phyloP scores from a whole-genome alignment of 75 land plant genomes.

The Selaginella tamariscina region DNA sequence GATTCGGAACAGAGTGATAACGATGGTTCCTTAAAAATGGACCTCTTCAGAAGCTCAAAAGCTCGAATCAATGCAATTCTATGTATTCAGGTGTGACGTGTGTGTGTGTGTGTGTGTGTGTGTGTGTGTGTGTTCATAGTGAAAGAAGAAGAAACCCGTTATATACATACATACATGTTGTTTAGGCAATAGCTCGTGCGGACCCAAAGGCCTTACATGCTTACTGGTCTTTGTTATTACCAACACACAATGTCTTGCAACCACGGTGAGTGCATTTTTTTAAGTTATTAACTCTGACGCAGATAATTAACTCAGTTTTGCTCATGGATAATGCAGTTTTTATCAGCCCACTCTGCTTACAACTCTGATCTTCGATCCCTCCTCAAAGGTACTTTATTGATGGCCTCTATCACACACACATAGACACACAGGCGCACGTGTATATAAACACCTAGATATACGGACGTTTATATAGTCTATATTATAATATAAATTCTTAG shows the following conservation, averaged over 20 bases:
- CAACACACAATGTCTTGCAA: constrained; percentile 68
- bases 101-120: background rate
- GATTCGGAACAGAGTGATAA: constrained; percentile 97
- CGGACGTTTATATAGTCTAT: too few species aligned
- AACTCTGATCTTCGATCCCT: constrained; percentile 57
- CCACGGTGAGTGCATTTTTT: constrained; percentile 37
- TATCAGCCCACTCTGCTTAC: constrained; percentile 49
- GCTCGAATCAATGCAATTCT: constrained; percentile 59
- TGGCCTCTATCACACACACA: too few species aligned
- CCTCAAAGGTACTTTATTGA: constrained; percentile 36
- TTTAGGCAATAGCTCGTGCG: constrained; percentile 81
- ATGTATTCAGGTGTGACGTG: constrained; percentile 55
- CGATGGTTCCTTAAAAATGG: constrained; percentile 42
- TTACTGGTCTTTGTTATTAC: constrained; percentile 79
- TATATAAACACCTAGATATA: too few species aligned
- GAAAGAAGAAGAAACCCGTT: too few species aligned
- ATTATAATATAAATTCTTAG: too few species aligned
- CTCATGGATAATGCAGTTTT: constrained; percentile 30
- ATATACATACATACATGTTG: constrained; percentile 2
- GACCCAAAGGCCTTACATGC: constrained; percentile 76
- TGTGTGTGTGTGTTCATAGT: background rate
- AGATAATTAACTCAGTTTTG: background rate
- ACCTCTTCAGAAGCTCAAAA: constrained; percentile 47
- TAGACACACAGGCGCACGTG: too few species aligned
- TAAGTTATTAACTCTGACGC: constrained; percentile 12